Evolutionary conservation across 345 rosid genomes (phyloP).

Genomic region (Eutrema japonicum): DNA sequence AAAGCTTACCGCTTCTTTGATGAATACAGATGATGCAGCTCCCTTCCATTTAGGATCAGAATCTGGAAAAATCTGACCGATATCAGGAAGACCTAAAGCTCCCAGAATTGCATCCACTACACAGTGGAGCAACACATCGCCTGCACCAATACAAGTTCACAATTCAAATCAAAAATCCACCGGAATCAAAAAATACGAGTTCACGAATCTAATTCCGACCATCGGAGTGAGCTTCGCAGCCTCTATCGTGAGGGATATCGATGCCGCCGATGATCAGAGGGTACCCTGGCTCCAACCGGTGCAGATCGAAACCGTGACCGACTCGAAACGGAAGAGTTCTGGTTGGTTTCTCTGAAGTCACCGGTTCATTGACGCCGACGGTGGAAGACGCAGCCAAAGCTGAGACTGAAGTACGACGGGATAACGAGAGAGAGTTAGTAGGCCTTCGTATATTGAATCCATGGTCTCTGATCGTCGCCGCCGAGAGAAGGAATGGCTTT

Average conservation of each 20-base stretch:
- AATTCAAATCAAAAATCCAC: neutral
- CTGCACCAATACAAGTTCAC: constrained; percentile 50
- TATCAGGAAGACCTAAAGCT: constrained; percentile 96
- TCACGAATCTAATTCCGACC: constrained; percentile 42
- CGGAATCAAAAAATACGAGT: neutral
- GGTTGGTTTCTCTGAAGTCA: constrained; percentile 47
- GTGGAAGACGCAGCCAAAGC: constrained; percentile 52
- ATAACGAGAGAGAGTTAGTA: constrained; percentile 31
- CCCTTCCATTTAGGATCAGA: constrained; percentile 97
- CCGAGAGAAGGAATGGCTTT: constrained; percentile 28
- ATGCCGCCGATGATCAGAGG: constrained; percentile 96
- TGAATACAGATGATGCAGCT: constrained; percentile 85
- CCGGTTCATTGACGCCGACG: constrained; percentile 51
- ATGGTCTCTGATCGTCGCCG: constrained; percentile 17
- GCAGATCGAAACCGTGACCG: constrained; percentile 98
- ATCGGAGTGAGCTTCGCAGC: constrained; percentile 99
- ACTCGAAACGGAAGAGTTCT: constrained; percentile 81
- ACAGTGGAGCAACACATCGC: constrained; percentile 97
- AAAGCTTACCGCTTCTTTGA: constrained; percentile 91
- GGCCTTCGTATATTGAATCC: constrained; percentile 16
- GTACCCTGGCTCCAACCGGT: constrained; percentile 87
- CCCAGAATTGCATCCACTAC: constrained; percentile 98
- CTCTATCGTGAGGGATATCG: constrained; percentile 88
- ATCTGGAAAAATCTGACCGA: constrained; percentile 97
- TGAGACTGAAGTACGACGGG: constrained; percentile 40